phyloP scores from a whole-genome alignment of 352 stramenopile species.

The Phytopythium cucurbitacearum region DNA sequence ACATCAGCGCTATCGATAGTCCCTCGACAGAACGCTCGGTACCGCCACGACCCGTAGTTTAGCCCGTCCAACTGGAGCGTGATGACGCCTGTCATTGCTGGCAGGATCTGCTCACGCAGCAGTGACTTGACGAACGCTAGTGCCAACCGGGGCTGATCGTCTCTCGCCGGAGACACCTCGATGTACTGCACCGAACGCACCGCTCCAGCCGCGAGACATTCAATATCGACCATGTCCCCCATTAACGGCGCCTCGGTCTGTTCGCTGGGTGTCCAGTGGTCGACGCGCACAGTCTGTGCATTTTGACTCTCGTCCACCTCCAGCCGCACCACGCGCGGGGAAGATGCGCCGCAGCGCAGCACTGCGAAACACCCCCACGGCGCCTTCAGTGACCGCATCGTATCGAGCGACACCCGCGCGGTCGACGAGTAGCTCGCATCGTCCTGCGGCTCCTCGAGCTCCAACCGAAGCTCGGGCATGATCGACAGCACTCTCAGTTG shows the following conservation, averaged over 20 bases:
- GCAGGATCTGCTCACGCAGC: constrained; percentile 38
- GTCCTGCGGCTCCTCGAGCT: constrained; percentile 10
- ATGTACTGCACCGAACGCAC: constrained; percentile 50
- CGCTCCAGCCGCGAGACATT: constrained; percentile 16
- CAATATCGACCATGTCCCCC: constrained; percentile 9
- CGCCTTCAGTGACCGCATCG: constrained; percentile 14
- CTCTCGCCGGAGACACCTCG: constrained; percentile 28
- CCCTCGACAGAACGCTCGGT: constrained; percentile 39
- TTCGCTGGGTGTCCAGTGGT: constrained; percentile 37
- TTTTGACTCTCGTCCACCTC: constrained; percentile 23
- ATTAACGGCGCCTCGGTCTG: not conserved
- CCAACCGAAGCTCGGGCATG: constrained; percentile 12
- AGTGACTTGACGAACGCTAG: constrained; percentile 50
- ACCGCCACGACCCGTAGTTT: constrained; percentile 58
- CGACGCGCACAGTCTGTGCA: constrained; percentile 23
- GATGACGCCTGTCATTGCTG: constrained; percentile 19
- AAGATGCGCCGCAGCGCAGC: constrained; percentile 9
- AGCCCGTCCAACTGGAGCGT: constrained; percentile 43
- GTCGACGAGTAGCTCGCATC: constrained; percentile 19
- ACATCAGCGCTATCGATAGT: not conserved
- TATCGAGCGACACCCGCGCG: constrained; percentile 21
- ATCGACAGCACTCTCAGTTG: not conserved
- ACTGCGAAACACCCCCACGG: constrained; percentile 25
- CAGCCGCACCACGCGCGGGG: constrained; percentile 35
- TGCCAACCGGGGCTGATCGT: constrained; percentile 35